Evolutionary conservation across 345 rosid species (phyloP).

Genomic region (Boechera retrofracta): DNA sequence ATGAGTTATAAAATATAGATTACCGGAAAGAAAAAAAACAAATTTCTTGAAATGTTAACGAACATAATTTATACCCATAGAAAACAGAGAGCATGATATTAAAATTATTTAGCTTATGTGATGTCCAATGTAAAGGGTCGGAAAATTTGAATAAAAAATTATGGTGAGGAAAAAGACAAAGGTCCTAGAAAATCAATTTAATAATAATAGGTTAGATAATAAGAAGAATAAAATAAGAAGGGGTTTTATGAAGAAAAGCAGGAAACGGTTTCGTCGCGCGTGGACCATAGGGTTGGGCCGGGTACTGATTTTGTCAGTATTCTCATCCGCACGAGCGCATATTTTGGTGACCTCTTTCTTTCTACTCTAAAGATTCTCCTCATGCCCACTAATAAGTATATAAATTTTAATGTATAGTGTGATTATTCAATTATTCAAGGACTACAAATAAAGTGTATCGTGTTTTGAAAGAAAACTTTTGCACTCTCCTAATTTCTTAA

Average conservation of each 20-base stretch:
- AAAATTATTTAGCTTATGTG: conserved; percentile 16
- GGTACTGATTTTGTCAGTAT: conserved; percentile 40
- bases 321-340: conserved; percentile 45
- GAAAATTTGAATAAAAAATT: not conserved
- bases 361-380: conserved; percentile 42
- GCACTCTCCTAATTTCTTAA: not conserved
- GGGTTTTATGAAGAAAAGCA: conserved; percentile 38
- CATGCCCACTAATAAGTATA: conserved; percentile 21
- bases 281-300: conserved; percentile 44
- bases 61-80: conserved; percentile 31
- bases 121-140: conserved; percentile 17
- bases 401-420: conserved; percentile 15
- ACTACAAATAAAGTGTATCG: not conserved
- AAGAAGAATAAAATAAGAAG: conserved; percentile 23
- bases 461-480: not conserved
- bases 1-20: not conserved
- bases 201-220: conserved; percentile 17
- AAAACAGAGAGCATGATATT: not conserved
- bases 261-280: conserved; percentile 39
- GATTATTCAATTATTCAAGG: conserved; percentile 5
- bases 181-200: conserved; percentile 5
- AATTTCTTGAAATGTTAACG: not conserved
- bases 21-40: not conserved
- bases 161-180: conserved; percentile 11
- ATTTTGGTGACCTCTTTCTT: conserved; percentile 29